Conservation (phyloP, 768 basidiomycete species). For the Termitomyces sp. region DNA sequence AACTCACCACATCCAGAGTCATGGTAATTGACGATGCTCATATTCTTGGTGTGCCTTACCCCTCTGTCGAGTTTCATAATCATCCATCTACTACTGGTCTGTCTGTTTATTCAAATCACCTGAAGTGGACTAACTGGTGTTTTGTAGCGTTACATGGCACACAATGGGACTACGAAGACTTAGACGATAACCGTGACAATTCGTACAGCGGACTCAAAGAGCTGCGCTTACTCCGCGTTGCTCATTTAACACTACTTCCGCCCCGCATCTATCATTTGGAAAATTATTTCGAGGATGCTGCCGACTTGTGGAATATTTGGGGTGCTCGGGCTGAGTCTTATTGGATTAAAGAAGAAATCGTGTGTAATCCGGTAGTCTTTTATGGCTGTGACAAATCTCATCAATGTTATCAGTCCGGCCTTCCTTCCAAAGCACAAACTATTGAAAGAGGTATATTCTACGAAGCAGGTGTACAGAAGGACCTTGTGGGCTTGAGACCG, state of each 20-base stretch:
- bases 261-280: too few relatives aligned
- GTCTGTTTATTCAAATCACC: background rate
- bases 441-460: slow-evolving; percentile 25
- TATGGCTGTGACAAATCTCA: background rate
- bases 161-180: slow-evolving; percentile 73
- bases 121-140: background rate
- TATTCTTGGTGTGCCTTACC: slow-evolving; percentile 71
- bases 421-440: slow-evolving; percentile 33
- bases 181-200: slow-evolving; percentile 57
- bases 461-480: slow-evolving; percentile 34
- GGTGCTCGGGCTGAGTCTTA: slow-evolving; percentile 10
- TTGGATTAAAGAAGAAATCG: slow-evolving; percentile 56
- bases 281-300: too few relatives aligned
- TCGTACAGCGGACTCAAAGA: slow-evolving; percentile 71
- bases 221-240: slow-evolving; percentile 47
- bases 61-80: slow-evolving; percentile 75
- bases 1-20: slow-evolving; percentile 77
- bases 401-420: slow-evolving; percentile 27
- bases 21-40: slow-evolving; percentile 80
- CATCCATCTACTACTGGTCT: slow-evolving; percentile 18
- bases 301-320: too few relatives aligned
- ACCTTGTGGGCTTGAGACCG: slow-evolving; percentile 44
- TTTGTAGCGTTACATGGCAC: slow-evolving; percentile 64
- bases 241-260: too few relatives aligned
- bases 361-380: slow-evolving; percentile 26